A percentile compares a stretch with the other conserved stretches of the same genome.
phyloP scores from a whole-genome alignment of 106 monocot genomes.

The Dendrobium chrysotoxum region DNA sequence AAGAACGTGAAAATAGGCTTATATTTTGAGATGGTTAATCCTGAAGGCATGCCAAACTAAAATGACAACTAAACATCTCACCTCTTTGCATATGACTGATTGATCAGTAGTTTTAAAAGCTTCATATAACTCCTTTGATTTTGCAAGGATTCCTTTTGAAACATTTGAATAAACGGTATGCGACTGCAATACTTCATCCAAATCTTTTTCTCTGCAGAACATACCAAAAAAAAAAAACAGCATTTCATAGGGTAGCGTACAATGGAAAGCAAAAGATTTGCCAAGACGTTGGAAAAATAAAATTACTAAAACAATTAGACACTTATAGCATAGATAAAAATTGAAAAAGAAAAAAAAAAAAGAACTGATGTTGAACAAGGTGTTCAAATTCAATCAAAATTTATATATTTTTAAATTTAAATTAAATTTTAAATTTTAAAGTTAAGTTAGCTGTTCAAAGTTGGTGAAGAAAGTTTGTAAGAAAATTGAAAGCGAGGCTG shows the following conservation, averaged over 20 bases:
- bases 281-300: neutral
- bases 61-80: slow-evolving; percentile 11
- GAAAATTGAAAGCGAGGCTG: too few species aligned
- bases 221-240: slow-evolving; percentile 4
- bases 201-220: slow-evolving; percentile 66
- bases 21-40: neutral
- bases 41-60: neutral
- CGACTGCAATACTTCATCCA: slow-evolving; percentile 89
- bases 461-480: too few species aligned
- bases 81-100: slow-evolving; percentile 79
- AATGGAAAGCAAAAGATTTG: neutral
- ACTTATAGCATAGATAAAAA: neutral
- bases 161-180: slow-evolving; percentile 85
- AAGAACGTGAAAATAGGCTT: neutral
- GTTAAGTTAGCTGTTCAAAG: too few species aligned
- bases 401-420: too few species aligned
- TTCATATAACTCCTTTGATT: slow-evolving; percentile 63
- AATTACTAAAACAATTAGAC: neutral
- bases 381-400: too few species aligned
- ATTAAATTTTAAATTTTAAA: too few species aligned
- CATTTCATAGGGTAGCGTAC: neutral
- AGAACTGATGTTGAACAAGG: too few species aligned
- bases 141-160: slow-evolving; percentile 83
- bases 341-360: neutral
- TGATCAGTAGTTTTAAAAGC: slow-evolving; percentile 82